Evolutionary conservation across 768 basidiomycete genomes (phyloP), one percentile per base, ranked within the genome.

Genomic region (Suillus luteus): DNA sequence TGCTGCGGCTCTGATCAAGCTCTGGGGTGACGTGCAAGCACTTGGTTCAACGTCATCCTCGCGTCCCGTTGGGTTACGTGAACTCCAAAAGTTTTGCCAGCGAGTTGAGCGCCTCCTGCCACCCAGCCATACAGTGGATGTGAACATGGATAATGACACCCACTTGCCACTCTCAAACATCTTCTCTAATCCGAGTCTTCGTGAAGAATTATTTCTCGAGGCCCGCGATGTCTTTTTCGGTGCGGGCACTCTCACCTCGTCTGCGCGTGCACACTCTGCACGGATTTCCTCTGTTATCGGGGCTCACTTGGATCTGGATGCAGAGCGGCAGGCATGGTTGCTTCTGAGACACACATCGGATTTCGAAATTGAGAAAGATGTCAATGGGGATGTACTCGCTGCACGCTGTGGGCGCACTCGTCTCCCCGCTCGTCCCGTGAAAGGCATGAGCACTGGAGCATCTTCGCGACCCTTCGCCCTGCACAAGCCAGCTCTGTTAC

Each of bases 171-270:
- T 15, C 69, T 89, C 38, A 27, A 58, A 12, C 3, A 31, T 58
- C 52, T 86, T 94, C 68, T 79, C 89, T 5, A 93, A 94, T 71
- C 86, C 90, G 5, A 76, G 83, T 0, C 72, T 96, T 2, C 87
- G 95, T 48, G 96, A 99, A 74, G 93, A 95, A 60, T 86, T 98
- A 37, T 95, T 89, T 69, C 80, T 93, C 48, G 92, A 95, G 71
- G 92, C 93, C 0, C 83, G 90, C 22, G 97, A 99, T 72, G 86
- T 96, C 27, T 98, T 99, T 78, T 93, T 97, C 67, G 93, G 93
- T 43, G 83, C 87, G 31, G 85, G 86, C 17, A 75, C 79, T 5
- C 79, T 83, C 57, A 88, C 86, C 2, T 66, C 81, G 1, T 73
- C 84, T 10, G 82, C 86, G 54, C 84, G 78, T 57, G 75, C 79